Conservation (phyloP, 1,284 basidiomycete genomes). For the Tremellales sp. region DNA sequence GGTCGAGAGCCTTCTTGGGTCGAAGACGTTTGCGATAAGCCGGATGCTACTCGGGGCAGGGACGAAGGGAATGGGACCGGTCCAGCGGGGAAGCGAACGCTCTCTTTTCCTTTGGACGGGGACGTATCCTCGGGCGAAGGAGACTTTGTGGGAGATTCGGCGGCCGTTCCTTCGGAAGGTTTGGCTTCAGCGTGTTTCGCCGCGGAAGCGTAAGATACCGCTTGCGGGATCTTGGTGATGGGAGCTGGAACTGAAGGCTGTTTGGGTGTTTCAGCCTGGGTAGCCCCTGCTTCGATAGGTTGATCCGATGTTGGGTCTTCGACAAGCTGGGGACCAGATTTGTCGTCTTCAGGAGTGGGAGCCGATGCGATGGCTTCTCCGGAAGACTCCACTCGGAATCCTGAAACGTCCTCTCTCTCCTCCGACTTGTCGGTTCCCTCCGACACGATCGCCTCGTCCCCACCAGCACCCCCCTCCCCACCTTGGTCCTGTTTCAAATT, state of each 20-base stretch:
- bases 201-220: constrained; percentile 12
- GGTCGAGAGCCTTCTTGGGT: background rate
- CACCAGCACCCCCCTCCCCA: background rate
- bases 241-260: constrained; percentile 2
- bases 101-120: constrained; percentile 2
- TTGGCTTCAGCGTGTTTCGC: constrained; percentile 4
- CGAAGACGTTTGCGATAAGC: constrained; percentile 2
- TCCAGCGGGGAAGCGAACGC: constrained; percentile 8
- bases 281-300: no score
- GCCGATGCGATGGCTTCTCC: background rate
- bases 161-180: background rate
- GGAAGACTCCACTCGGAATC: no score
- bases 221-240: constrained; percentile 7
- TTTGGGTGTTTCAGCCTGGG: constrained; percentile 1
- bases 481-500: background rate
- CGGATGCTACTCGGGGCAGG: constrained; percentile 8
- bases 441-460: background rate
- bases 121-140: background rate
- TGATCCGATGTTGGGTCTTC: no score
- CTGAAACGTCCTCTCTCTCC: no score
- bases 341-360: background rate
- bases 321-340: background rate
- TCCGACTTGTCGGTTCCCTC: background rate
- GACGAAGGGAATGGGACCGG: constrained; percentile 3
- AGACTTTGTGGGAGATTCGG: background rate